Base-by-base conservation (phyloP, 805 yeast species). In the Metschnikowia vanudenii region DNA sequence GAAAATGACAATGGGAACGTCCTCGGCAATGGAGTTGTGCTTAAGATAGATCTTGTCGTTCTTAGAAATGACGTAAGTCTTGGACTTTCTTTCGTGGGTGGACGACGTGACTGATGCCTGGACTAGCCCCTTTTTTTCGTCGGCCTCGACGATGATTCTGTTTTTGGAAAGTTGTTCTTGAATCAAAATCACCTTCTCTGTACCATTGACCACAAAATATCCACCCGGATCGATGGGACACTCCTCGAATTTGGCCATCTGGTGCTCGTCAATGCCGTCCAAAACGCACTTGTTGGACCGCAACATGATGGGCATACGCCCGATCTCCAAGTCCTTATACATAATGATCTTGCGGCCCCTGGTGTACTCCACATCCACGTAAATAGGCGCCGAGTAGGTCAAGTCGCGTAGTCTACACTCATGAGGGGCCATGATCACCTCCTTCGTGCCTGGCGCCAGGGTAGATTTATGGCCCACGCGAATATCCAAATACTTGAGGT, bases 201-300 rank as follows among this genome's bases (percentile, higher is more conserved):
- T 94, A 65, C 99, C 99, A 63, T 92, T 92, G 41, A 92, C 97
- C 61, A 92, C 88, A 61, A 94, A 94, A 63, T 94, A 94, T 59
- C 99, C 99, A 69, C 99, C 99, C 6, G 99, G 99, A 68, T 94
- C 99, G 41, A 94, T 74, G 0, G 99, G 99, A 67, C 99, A 94
- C 68, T 94, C 99, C 57, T 88, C 84, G 55, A 87, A 74, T 20
- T 71, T 71, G 0, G 99, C 97, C 98, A 94, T 92, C 56, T 81
- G 85, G 26, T 71, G 65, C 59, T 92, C 96, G 41, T 81, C 74
- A 39, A 86, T 82, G 16, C 90, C 95, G 51, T 81, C 81, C 49
- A 94, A 72, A 30, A 88, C 83, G 76, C 99, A 94, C 64, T 90
- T 89, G 63, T 89, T 88, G 20, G 96, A 87, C 58, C 97, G 78